Evolutionary conservation across 1,284 basidiomycete genomes (phyloP), one percentile per base, ranked within the genome.

Genomic region (Rhodotorula sp.): DNA sequence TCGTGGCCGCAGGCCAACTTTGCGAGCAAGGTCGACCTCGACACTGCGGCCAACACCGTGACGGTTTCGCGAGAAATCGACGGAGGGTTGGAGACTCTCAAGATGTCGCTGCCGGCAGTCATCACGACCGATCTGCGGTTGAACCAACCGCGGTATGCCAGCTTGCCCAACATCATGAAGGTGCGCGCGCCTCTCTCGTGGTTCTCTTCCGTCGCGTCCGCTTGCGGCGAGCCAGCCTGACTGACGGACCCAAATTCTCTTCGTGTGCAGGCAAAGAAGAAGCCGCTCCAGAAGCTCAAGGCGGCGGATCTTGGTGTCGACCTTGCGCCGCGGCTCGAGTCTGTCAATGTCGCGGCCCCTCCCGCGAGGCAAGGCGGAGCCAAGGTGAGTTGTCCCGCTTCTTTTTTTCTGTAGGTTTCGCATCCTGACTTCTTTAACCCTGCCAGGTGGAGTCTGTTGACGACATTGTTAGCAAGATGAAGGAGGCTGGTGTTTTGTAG

Each of bases 1-100:
- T 89, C 89, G 61, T 98, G 94, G 92, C 87, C 91, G 16, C 96
- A 99, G 84, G 96, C 92, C 63, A 95, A 92, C 75, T 99, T 94
- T 81, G 96, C 94, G 62, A 93, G 91, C 82, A 93, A 93, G 83
- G 84, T 99, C 29, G 90, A 90, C 23, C 83, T 98, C 31, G 88
- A 92, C 78, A 72, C 73, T 29, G 84, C 86, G 20, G 87, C 86
- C 74, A 90, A 89, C 77, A 86, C 87, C 76, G 91, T 88, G 8
- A 84, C 86, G 51, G 90, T 99, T 51, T 90, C 89, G 48, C 85
- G 95, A 71, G 97, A 99, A 84, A 92, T 99, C 76, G 96, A 99
- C 81, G 96, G 97, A 64, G 96, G 96, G 51, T 83, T 91, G 64
- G 90, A 97, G 81, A 90, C 92, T 79, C 83, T 99, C 39, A 87